Base-by-base conservation (phyloP, 148 eudicot species). In the Rhododendron molle region DNA sequence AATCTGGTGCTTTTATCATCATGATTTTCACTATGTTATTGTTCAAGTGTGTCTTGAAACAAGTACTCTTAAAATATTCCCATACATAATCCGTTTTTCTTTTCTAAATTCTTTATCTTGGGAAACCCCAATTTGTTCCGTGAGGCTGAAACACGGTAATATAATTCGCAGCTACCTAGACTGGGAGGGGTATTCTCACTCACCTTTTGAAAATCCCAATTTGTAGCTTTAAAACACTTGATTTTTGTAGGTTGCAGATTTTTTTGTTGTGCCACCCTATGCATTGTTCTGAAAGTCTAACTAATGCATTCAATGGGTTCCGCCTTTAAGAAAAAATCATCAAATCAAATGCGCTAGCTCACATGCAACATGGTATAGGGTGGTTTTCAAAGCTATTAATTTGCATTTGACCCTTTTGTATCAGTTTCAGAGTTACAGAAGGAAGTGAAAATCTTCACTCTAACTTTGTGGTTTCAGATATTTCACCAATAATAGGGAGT, bases 161-260 rank as follows among this genome's bases (percentile, higher is more conserved):
- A 69, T 69, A 28, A 16, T 3, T 69, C 1, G 74, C 16, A 28
- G 74, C 74, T 69, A 69, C 16, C 16, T 14, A 1, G 74, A 69
- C 20, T 3, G 40, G 76, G 15, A 30, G 38, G 38, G 34, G 76
- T 71, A 13, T 71, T 71, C 16, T 71, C 32, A 23, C 16, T 69
- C 32, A 23, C 0, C 44, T 46, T 14, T 9, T 12, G 12, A 36
- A 36, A 40, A 44, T 14, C 72, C 50, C 40, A 74, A 28, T 20
- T 60, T 72, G 78, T 71, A 30, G 43, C 85, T 40, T 7, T 83
- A 56, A 83, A 83, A 49, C 23, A 28, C 77, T 83, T 36, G 44
- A 82, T 21, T 60, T 56, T 7, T 62, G 72, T 30, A 50, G 46
- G 1, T 49, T 49, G 44, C 60, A 36, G 46, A 46, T 83, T 50